Percentiles rank a stretch among this genome's conserved stretches.
phyloP scores from a whole-genome alignment of 371 early-diverging fungal species.

The Mucor ambiguus region DNA sequence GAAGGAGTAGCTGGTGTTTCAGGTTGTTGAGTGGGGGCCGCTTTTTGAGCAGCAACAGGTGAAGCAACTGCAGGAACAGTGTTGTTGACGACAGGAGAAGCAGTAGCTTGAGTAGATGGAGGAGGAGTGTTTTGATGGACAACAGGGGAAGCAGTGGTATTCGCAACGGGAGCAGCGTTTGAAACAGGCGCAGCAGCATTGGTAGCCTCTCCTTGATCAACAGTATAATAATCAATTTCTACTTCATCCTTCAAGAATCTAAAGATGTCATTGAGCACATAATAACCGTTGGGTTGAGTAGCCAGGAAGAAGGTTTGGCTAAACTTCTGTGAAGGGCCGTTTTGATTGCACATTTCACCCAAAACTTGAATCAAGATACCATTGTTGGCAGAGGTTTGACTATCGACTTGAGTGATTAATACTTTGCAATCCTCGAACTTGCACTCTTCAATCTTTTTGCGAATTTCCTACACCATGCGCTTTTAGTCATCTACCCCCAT shows the following conservation, averaged over 20 bases:
- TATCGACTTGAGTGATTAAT: slow-evolving; percentile 87
- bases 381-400: slow-evolving; percentile 73
- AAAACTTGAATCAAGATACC: slow-evolving; percentile 91
- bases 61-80: neutral
- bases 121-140: neutral
- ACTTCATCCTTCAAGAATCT: slow-evolving; percentile 89
- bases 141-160: neutral
- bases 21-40: slow-evolving; percentile 5
- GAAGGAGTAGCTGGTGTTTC: slow-evolving; percentile 1
- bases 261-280: slow-evolving; percentile 94
- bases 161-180: neutral
- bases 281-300: slow-evolving; percentile 89
- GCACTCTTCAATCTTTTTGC: slow-evolving; percentile 70
- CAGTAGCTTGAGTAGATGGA: neutral
- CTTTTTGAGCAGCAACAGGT: neutral
- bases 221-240: slow-evolving; percentile 48
- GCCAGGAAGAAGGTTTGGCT: slow-evolving; percentile 95
- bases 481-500: neutral
- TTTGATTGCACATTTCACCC: slow-evolving; percentile 90
- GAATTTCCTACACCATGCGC: slow-evolving; percentile 66
- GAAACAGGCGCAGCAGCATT: neutral
- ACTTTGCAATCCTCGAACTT: slow-evolving; percentile 81
- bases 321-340: slow-evolving; percentile 80
- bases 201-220: slow-evolving; percentile 23
- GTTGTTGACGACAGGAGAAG: neutral